These are phyloP conservation scores for Fusarium sp. DNA, from an alignment of 2,329 filamentous ascomycete species.

Conservation along the genomic window DNA sequence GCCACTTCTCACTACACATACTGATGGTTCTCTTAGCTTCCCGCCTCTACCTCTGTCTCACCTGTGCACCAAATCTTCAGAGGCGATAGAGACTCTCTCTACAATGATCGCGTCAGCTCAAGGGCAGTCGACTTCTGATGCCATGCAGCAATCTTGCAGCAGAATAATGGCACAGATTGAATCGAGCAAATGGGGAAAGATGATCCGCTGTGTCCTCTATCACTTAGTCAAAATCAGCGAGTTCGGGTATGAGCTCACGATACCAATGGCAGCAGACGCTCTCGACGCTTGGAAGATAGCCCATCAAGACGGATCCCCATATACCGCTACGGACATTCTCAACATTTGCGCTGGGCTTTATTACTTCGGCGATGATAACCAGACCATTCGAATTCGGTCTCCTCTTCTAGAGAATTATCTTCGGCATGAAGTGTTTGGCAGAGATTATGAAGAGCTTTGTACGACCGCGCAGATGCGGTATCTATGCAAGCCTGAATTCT, in stretches of 20 bases:
- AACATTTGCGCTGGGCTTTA: not conserved
- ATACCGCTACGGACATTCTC: not conserved
- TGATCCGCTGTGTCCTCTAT: not conserved
- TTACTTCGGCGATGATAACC: not conserved
- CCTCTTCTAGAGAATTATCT: not conserved
- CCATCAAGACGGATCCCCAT: not conserved
- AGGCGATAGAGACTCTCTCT: not conserved
- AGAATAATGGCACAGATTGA: not conserved
- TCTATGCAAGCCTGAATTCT: not conserved
- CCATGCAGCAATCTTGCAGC: not conserved
- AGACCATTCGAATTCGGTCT: not conserved
- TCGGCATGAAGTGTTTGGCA: not conserved
- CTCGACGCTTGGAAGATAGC: not conserved
- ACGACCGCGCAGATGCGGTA: not conserved
- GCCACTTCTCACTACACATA: not conserved
- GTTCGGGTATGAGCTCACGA: not conserved
- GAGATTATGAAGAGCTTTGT: not conserved
- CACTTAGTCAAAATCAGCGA: not conserved
- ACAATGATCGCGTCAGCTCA: not conserved
- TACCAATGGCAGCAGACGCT: not conserved
- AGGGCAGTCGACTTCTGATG: not conserved
- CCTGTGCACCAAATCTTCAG: not conserved
- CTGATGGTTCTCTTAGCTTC: not conserved
- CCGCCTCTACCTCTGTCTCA: not conserved
- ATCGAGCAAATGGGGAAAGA: not conserved